Evolutionary conservation across 495 filamentous ascomycete genomes (phyloP).

Genomic region (Pyronema omphalodes): DNA sequence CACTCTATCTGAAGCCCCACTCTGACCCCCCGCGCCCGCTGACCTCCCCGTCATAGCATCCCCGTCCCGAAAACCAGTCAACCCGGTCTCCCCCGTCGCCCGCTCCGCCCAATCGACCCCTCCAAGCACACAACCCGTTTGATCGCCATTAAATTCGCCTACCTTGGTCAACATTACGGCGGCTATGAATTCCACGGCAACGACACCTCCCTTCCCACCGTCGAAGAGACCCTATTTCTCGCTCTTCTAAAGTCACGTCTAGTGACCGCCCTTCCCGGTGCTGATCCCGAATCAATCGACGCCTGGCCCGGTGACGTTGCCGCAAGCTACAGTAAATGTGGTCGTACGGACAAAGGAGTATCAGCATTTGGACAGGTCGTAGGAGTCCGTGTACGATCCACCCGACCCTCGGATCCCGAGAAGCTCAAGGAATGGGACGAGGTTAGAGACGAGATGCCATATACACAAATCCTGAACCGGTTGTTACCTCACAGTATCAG

Average conservation of each 20-base stretch:
- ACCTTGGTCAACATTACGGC: constrained; percentile 76
- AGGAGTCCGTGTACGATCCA: constrained; percentile 60
- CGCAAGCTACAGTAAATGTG: constrained; percentile 83
- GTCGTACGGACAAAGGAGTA: constrained; percentile 78
- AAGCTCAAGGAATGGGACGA: constrained; percentile 41
- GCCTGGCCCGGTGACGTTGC: constrained; percentile 51
- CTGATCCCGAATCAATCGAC: constrained; percentile 23
- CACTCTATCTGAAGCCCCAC: not conserved
- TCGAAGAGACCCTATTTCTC: constrained; percentile 86
- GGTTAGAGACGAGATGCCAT: constrained; percentile 63
- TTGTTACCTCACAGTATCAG: constrained; percentile 78
- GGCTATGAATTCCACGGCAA: constrained; percentile 68
- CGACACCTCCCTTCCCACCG: constrained; percentile 49
- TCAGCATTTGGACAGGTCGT: constrained; percentile 96
- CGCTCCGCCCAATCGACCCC: constrained; percentile 45
- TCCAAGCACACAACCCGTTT: constrained; percentile 63
- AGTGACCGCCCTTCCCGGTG: constrained; percentile 43
- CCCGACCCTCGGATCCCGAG: constrained; percentile 34
- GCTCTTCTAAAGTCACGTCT: constrained; percentile 62
- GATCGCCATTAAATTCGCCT: constrained; percentile 85
- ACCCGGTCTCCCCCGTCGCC: constrained; percentile 26
- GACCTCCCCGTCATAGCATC: not conserved
- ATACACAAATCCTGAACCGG: constrained; percentile 62
- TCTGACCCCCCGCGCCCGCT: not conserved
- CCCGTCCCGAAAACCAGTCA: constrained; percentile 7